phyloP scores from a whole-genome alignment of 257 asterid genomes.

The Eustoma russellianum region DNA sequence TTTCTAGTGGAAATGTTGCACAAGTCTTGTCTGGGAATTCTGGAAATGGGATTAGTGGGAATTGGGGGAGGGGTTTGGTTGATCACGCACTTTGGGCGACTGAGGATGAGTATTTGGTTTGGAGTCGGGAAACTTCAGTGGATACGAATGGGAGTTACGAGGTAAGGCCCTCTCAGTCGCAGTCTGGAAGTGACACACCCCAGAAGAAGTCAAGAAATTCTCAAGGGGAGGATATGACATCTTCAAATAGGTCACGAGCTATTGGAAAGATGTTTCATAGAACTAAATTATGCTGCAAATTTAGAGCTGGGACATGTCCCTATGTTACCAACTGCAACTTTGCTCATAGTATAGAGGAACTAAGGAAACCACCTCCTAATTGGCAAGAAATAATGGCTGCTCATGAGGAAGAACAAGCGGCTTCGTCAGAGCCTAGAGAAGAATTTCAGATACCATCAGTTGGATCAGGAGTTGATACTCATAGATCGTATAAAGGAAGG shows the following conservation, averaged over 20 bases:
- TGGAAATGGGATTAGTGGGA: slow-evolving; percentile 16
- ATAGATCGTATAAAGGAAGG: slow-evolving; percentile 63
- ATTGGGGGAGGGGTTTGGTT: slow-evolving; percentile 40
- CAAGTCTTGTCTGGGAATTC: no score
- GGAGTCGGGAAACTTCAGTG: slow-evolving; percentile 42
- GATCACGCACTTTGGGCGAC: slow-evolving; percentile 71
- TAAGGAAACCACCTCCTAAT: slow-evolving; percentile 67
- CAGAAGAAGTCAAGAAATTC: slow-evolving; percentile 43
- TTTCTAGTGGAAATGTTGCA: no score
- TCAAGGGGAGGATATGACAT: slow-evolving; percentile 31
- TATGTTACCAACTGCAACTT: slow-evolving; percentile 68
- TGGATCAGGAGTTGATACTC: slow-evolving; percentile 52
- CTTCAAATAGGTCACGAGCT: slow-evolving; percentile 46
- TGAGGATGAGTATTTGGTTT: slow-evolving; percentile 50
- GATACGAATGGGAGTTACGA: slow-evolving; percentile 43
- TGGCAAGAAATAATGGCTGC: slow-evolving; percentile 82
- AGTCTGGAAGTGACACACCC: slow-evolving; percentile 46
- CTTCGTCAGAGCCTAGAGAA: slow-evolving; percentile 43
- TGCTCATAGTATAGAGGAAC: slow-evolving; percentile 57
- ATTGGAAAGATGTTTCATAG: slow-evolving; percentile 72
- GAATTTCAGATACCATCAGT: slow-evolving; percentile 67
- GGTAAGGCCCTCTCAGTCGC: slow-evolving; percentile 37
- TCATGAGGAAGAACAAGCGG: slow-evolving; percentile 45
- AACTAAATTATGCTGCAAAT: slow-evolving; percentile 68
- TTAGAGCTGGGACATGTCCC: slow-evolving; percentile 69